Evolutionary conservation across 768 basidiomycete species (phyloP).

Genomic region (Hericium rajendrae): DNA sequence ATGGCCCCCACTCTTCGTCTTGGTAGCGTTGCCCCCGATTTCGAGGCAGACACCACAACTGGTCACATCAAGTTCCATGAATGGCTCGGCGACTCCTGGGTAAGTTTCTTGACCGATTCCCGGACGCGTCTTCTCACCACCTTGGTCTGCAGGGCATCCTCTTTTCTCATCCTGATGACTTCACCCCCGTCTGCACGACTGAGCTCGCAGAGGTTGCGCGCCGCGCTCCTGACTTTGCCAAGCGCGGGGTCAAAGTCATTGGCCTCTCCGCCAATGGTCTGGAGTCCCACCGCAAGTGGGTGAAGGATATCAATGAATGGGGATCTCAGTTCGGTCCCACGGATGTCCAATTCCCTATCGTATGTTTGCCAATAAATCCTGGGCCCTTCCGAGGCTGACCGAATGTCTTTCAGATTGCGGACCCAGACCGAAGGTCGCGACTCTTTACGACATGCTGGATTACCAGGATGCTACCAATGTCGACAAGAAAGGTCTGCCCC

Average conservation of each 20-base stretch:
- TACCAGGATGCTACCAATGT: conserved; percentile 88
- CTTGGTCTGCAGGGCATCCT: conserved; percentile 52
- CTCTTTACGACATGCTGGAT: conserved; percentile 93
- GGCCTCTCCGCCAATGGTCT: conserved; percentile 90
- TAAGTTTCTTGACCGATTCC: conserved; percentile 22
- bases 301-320: conserved; percentile 76
- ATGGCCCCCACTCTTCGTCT: conserved; percentile 52
- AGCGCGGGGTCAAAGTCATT: conserved; percentile 87
- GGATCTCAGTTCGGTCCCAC: conserved; percentile 45
- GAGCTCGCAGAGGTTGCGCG: conserved; percentile 95
- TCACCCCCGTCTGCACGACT: conserved; percentile 93
- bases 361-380: conserved; percentile 25
- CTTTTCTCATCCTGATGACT: conserved; percentile 93
- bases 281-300: conserved; percentile 78
- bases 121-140: background rate
- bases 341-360: conserved; percentile 86
- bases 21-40: conserved; percentile 85
- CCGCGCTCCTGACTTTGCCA: conserved; percentile 72
- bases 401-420: conserved; percentile 61
- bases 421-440: conserved; percentile 76
- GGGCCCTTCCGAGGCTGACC: background rate
- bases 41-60: conserved; percentile 79
- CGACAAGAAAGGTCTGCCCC: conserved; percentile 81
- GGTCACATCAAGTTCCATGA: conserved; percentile 90
- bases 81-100: conserved; percentile 86